Base-by-base conservation (phyloP, 2,329 filamentous ascomycete species). In the Waltergamsia citrina region DNA sequence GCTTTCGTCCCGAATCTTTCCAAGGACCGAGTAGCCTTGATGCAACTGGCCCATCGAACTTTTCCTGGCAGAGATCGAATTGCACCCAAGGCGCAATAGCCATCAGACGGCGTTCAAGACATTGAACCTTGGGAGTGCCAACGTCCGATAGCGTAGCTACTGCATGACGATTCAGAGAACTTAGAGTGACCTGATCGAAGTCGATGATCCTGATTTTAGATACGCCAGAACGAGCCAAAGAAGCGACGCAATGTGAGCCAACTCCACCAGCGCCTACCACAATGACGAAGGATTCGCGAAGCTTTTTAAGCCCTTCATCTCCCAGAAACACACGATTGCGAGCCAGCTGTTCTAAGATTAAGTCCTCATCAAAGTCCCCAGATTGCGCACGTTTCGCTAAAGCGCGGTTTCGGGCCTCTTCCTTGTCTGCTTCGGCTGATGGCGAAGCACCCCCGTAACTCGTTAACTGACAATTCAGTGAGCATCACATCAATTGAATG, bases 121-220 rank as follows among this genome's bases (percentile, higher is more conserved):
- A 92, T 36, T 83, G 74, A 2, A 98, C 92, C 60, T 98, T 98
- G 7, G 88, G 78, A 10, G 81, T 86, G 17, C 92, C 92, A 2
- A 98, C 92, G 50, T 98, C 92, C 12, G 86, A 85, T 6, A 96
- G 68, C 0, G 90, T 96, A 5, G 92, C 92, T 2, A 98, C 81
- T 7, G 92, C 87, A 59, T 98, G 92, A n/a, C 92, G 71, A 57
- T 98, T 98, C 35, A 98, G 65, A 4, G 87, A 94, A 42, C 85
- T 94, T 29, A 98, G 68, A 0, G 88, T 94, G 22, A 98, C 90
- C 67, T 98, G 92, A 55, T 98, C 92, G 54, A 98, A 98, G 57
- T 98, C 92, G 45, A 98, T 78, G 24, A 98, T 72, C 1, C 92
- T 80, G 35, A 98, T 70, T 47, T 78, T 81, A n/a, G 82, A 80